Base-by-base conservation (phyloP, 2,329 filamentous ascomycete species). In the Verticillium tricorpus region DNA sequence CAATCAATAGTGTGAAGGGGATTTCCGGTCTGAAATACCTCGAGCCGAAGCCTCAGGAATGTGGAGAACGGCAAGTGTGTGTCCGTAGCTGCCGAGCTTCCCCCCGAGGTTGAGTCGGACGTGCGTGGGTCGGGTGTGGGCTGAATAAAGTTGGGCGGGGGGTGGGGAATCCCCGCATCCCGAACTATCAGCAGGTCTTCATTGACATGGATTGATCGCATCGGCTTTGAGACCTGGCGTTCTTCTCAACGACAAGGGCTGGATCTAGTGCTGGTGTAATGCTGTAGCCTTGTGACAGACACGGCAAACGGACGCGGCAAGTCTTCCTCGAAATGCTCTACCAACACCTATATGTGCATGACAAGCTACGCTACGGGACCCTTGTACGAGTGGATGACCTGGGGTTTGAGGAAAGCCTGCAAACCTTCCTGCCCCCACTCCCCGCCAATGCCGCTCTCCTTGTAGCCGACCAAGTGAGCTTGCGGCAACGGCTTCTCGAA, bases 401-500 rank as follows among this genome's bases (percentile, higher is more conserved):
- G 45, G n/a, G 45, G 45, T 19, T 52, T 52, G n/a, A 52, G 45
- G 19, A 22, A 52, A n/a, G 45, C n/a, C 22, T 19, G 17, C 45
- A 52, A 19, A 12, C 45, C 45, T 22, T 52, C 45, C 45, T 22
- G n/a, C 5, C 45, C 45, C 45, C 45, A 52, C 28, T 58, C 82
- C 60, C 74, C 74, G 0, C 82, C 82, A 1, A 83, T 67, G 0
- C 82, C 82, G 58, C 81, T 84, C 37, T 78, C 65, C 70, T 85
- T 85, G 66, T 81, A 77, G 0, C 83, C 82, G 0, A 79, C 80
- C 64, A 81, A 84, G 0, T 81, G 76, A 2, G 73, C 73, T 1
- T 74, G 65, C 0, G 77, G 72, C 0, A 69, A 67, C 0, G 77
- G 45, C 9, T 78, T 75, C n/a, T 76, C 76, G 64, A 80, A 76